A percentile compares a stretch with the other conserved stretches of the same genome.
Evolutionary conservation across 1,139 yeast genomes (phyloP).

Genomic region (Geotrichum europaeum): DNA sequence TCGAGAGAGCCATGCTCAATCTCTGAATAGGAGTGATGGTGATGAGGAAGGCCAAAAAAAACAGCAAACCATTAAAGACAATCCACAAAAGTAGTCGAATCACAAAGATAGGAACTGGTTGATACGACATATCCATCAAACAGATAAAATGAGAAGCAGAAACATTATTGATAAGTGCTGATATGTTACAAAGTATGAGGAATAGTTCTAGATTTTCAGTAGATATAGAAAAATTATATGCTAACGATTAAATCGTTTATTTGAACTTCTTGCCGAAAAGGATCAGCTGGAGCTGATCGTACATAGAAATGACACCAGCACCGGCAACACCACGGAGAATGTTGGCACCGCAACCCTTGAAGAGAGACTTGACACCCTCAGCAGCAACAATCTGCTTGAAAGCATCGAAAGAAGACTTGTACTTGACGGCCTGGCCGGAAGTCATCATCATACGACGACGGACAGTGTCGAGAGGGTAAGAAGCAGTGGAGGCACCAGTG

Average conservation of each 20-base stretch:
- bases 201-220: neutral
- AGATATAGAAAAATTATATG: neutral
- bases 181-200: neutral
- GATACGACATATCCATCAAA: no score
- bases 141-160: no score
- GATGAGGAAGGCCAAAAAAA: slow-evolving; percentile 30
- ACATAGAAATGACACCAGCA: slow-evolving; percentile 77
- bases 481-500: slow-evolving; percentile 73
- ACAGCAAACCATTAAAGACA: slow-evolving; percentile 35
- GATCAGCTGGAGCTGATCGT: slow-evolving; percentile 71
- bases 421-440: slow-evolving; percentile 73
- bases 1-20: slow-evolving; percentile 2
- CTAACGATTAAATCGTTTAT: slow-evolving; percentile 28
- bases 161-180: neutral
- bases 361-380: slow-evolving; percentile 65
- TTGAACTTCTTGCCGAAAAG: slow-evolving; percentile 68
- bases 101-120: neutral
- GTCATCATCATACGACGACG: slow-evolving; percentile 90
- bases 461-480: slow-evolving; percentile 76
- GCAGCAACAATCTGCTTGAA: slow-evolving; percentile 63
- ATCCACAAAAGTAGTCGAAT: no score
- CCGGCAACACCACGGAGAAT: slow-evolving; percentile 85
- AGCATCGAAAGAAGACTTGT: slow-evolving; percentile 70
- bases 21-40: slow-evolving; percentile 4
- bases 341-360: slow-evolving; percentile 87